Evolutionary conservation across 2,329 filamentous ascomycete species (phyloP).

Genomic region (Aspergillus novoparasiticus): DNA sequence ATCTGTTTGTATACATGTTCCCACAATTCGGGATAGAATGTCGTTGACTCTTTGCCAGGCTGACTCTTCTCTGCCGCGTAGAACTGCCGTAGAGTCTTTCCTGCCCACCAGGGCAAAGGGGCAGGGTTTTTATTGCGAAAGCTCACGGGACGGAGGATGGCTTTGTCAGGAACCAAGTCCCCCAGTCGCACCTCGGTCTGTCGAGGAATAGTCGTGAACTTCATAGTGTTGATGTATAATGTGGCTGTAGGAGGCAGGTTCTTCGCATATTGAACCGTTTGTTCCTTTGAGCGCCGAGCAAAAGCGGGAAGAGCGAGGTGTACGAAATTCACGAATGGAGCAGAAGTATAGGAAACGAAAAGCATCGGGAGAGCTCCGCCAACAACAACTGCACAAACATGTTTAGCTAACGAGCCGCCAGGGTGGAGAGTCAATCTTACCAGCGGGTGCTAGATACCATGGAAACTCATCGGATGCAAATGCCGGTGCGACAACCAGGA

Average conservation of each 20-base stretch:
- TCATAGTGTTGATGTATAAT: conserved; percentile 50
- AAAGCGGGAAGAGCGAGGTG: conserved; percentile 68
- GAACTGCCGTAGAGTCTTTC: conserved; percentile 40
- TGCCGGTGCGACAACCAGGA: conserved; percentile 63
- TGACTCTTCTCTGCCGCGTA: conserved; percentile 42
- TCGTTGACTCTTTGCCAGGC: conserved; percentile 39
- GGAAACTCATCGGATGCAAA: conserved; percentile 52
- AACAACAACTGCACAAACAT: conserved; percentile 51
- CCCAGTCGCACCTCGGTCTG: conserved; percentile 46
- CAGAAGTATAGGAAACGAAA: conserved; percentile 65
- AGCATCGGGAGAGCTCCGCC: conserved; percentile 67
- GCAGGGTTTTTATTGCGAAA: conserved; percentile 44
- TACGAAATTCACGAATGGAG: conserved; percentile 73
- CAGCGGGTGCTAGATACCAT: conserved; percentile 45
- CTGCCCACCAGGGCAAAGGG: conserved; percentile 41
- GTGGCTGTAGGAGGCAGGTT: conserved; percentile 47
- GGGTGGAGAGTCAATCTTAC: conserved; percentile 31
- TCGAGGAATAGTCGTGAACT: conserved; percentile 46
- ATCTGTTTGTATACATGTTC: conserved; percentile 45
- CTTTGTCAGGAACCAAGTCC: conserved; percentile 41
- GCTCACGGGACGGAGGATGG: conserved; percentile 41
- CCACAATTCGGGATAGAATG: conserved; percentile 49
- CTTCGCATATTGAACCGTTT: conserved; percentile 46
- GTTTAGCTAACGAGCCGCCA: conserved; percentile 9
- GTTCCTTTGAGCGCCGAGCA: conserved; percentile 62